Percentiles rank a stretch among this genome's conserved stretches.
Conservation (phyloP, 2,329 filamentous ascomycete species). For the Elsinoe necatrix region DNA sequence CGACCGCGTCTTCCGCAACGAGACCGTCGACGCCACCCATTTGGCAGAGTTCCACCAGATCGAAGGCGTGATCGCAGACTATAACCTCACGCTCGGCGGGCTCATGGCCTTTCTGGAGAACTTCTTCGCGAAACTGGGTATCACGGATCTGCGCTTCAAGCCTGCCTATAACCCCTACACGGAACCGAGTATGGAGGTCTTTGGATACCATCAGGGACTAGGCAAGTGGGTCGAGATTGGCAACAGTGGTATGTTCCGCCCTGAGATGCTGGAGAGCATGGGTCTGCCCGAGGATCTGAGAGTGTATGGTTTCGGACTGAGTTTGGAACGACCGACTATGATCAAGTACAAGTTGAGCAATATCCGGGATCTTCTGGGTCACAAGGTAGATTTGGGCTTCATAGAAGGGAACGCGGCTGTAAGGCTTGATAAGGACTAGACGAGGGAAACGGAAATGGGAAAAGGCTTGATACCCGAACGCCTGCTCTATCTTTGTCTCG, state of each 20-base stretch:
- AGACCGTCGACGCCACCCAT: slow-evolving; percentile 94
- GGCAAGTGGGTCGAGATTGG: slow-evolving; percentile 94
- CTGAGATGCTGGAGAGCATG: slow-evolving; percentile 95
- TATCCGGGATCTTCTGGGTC: slow-evolving; percentile 83
- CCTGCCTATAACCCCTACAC: slow-evolving; percentile 94
- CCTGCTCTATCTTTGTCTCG: background rate
- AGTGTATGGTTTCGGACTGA: slow-evolving; percentile 90
- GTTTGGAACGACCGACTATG: slow-evolving; percentile 92
- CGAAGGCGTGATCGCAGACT: slow-evolving; percentile 97
- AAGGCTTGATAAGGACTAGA: slow-evolving; percentile 69
- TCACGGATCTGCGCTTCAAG: slow-evolving; percentile 83
- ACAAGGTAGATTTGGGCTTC: slow-evolving; percentile 91
- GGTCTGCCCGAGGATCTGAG: slow-evolving; percentile 83
- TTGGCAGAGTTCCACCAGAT: slow-evolving; percentile 97
- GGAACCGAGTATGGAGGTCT: slow-evolving; percentile 96
- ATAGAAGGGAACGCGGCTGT: slow-evolving; percentile 88
- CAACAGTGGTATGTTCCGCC: slow-evolving; percentile 97
- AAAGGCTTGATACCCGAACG: slow-evolving; percentile 5
- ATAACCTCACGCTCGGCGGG: slow-evolving; percentile 81
- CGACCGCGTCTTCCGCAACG: slow-evolving; percentile 95
- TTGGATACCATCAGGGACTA: slow-evolving; percentile 83
- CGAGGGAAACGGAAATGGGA: background rate
- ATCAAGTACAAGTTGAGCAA: slow-evolving; percentile 77
- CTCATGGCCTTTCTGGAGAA: slow-evolving; percentile 90
- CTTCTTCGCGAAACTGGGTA: slow-evolving; percentile 96